Evolutionary conservation across 352 stramenopile genomes (phyloP).

Genomic region (Phytopythium mirpurense): DNA sequence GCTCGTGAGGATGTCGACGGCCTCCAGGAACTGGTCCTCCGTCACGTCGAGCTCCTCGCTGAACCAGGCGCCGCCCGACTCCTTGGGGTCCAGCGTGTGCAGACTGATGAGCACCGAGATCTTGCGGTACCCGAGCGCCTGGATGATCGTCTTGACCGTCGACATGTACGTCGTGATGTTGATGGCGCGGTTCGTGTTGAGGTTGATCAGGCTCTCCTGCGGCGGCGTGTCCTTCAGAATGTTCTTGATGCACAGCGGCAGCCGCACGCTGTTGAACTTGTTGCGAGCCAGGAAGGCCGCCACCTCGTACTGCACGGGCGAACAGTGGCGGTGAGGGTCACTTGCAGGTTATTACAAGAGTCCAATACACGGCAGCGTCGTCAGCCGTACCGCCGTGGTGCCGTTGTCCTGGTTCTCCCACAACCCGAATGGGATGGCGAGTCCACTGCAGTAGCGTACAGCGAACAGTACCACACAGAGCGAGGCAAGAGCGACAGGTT

Average conservation of each 20-base stretch:
- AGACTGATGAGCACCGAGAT: conserved; percentile 70
- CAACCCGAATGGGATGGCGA: conserved; percentile 54
- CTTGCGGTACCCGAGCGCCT: conserved; percentile 53
- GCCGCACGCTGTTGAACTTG: conserved; percentile 69
- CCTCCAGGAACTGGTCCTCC: conserved; percentile 48
- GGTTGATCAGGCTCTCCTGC: conserved; percentile 48
- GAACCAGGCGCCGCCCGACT: conserved; percentile 53
- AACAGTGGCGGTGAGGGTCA: too few relatives aligned
- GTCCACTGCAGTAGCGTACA: conserved; percentile 8
- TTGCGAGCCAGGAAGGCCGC: conserved; percentile 55
- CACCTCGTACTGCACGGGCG: conserved; percentile 37
- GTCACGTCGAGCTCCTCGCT: conserved; percentile 36
- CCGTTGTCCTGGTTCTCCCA: conserved; percentile 71
- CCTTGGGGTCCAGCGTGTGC: conserved; percentile 44
- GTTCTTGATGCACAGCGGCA: conserved; percentile 51
- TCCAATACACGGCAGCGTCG: too few relatives aligned
- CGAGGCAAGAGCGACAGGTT: too few relatives aligned
- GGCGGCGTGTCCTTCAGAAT: conserved; percentile 39
- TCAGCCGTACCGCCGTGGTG: conserved; percentile 39
- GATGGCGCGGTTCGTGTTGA: conserved; percentile 63
- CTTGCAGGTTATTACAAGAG: too few relatives aligned
- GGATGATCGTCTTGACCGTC: conserved; percentile 47
- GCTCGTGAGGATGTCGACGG: conserved; percentile 50
- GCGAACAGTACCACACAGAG: neutral
- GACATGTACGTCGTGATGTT: conserved; percentile 67